These are phyloP conservation scores for Otatea glauca DNA, from an alignment of 176 grass and related monocot species.

Conservation along the genomic window DNA sequence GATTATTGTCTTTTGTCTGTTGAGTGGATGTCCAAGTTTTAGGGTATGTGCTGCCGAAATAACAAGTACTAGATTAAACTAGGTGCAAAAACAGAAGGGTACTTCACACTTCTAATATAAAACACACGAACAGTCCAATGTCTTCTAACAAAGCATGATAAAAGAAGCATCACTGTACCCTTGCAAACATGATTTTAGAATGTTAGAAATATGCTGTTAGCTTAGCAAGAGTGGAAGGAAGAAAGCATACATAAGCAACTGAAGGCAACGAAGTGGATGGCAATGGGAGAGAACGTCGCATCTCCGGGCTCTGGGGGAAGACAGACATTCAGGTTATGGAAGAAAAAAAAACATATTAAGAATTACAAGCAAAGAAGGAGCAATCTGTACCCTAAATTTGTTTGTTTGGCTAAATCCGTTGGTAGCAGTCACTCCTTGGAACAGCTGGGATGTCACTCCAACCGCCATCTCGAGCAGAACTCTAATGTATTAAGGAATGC, in stretches of 20 bases:
- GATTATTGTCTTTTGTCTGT: no score
- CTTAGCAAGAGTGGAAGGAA: constrained; percentile 18
- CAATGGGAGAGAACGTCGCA: constrained; percentile 55
- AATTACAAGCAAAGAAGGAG: constrained; percentile 34
- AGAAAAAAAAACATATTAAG: constrained; percentile 24
- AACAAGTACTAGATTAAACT: constrained; percentile 21
- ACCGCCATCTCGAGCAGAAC: constrained; percentile 60
- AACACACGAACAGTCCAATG: neutral
- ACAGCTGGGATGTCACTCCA: constrained; percentile 67
- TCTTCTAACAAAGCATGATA: constrained; percentile 10
- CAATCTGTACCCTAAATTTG: constrained; percentile 60
- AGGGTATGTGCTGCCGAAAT: no score
- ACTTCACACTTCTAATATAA: neutral
- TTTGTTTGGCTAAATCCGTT: constrained; percentile 46
- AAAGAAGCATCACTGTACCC: neutral
- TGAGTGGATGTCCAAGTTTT: no score
- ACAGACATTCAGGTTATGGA: constrained; percentile 6
- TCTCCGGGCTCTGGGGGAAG: constrained; percentile 57
- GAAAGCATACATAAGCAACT: constrained; percentile 51
- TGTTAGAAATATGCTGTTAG: constrained; percentile 9
- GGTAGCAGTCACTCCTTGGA: constrained; percentile 53
- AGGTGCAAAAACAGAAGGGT: neutral
- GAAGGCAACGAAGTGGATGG: constrained; percentile 54
- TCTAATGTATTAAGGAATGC: neutral
- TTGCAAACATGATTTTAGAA: constrained; percentile 1